Conservation (phyloP, 1,284 basidiomycete species). For the Ceratobasidium sp. region DNA sequence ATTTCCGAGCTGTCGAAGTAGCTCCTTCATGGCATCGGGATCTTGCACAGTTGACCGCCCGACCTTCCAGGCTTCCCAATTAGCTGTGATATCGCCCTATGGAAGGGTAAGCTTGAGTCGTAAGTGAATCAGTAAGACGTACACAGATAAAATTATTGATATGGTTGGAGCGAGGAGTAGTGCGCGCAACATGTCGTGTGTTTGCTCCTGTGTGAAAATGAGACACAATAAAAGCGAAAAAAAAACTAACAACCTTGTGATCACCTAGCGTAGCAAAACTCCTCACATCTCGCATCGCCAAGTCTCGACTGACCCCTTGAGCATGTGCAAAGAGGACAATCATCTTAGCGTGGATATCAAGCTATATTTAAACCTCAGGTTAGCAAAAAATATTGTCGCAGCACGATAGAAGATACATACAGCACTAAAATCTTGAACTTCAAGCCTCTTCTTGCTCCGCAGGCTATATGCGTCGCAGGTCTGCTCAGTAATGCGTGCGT, state of each 20-base stretch:
- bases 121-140: background rate
- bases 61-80: background rate
- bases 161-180: background rate
- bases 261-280: background rate
- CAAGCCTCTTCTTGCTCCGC: background rate
- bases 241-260: background rate
- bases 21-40: background rate
- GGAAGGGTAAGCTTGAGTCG: too few species aligned
- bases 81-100: background rate
- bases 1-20: background rate
- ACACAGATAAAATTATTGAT: background rate
- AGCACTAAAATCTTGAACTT: background rate
- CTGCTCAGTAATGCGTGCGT: background rate
- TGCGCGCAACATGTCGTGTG: background rate
- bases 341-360: background rate
- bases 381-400: background rate
- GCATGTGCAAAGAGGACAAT: background rate
- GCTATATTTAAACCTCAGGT: background rate
- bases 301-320: constrained; percentile 2
- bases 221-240: background rate
- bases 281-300: background rate
- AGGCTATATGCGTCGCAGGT: background rate
- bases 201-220: constrained; percentile 1
- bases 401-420: background rate
- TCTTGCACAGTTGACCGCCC: background rate